Base-by-base conservation (phyloP, 2,329 filamentous ascomycete genomes). In the Paramyrothecium sp. region DNA sequence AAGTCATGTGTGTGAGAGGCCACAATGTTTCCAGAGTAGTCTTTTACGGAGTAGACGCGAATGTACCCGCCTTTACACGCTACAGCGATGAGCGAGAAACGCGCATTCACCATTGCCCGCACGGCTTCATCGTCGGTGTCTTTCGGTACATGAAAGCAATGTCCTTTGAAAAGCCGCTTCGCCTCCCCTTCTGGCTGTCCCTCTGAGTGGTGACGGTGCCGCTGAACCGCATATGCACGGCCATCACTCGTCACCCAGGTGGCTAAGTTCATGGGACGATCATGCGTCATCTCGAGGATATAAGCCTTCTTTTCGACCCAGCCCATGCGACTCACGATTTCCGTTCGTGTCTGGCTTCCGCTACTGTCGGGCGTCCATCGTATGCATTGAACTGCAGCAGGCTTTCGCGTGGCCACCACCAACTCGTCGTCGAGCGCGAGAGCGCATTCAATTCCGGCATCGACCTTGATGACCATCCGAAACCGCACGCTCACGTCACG, bases 391-490 rank as follows among this genome's bases (percentile, higher is more conserved):
- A 98, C 87, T n/a, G 95, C 94, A 1, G 93, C 89, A 3, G 95
- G 95, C 68, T 95, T 97, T 57, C 86, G 82, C 1, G 95, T 99
- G 4, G 95, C 91, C 54, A 99, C 93, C 21, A 98, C 82, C 46
- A 99, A 79, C 72, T 98, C 95, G 56, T 97, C 91, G 63, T 98
- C 95, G 21, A 98, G 81, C 2, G 95, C 94, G 55, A 98, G 77
- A 12, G 91, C 92, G 67, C 88, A 91, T 64, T 88, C 88, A 65
- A 99, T 97, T 2, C 95, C 95, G 3, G 95, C 95, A 73, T 99
- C 95, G 19, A 99, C 92, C 71, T 96, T 96, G 69, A 99, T 98
- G 16, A 97, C 94, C 90, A 97, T 97, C 57, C 94, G 86, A 74
- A 99, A 99, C 12, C 92, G 89, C 52, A 99, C 83, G 66, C 89